Evolutionary conservation across 768 basidiomycete genomes (phyloP), one percentile per base, ranked within the genome.

Genomic region (Mycena leptocephala): DNA sequence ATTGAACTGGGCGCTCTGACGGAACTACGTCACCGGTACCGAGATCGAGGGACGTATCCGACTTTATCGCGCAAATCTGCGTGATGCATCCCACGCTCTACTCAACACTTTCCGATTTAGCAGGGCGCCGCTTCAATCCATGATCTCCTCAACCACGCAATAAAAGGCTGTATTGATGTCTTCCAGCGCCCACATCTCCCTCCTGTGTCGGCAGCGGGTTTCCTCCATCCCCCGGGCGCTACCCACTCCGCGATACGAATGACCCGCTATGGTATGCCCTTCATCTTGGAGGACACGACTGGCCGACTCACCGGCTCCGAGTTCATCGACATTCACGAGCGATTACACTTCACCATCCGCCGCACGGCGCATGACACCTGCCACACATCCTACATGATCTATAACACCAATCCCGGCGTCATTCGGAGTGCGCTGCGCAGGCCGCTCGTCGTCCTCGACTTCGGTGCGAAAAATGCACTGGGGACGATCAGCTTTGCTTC

Each of bases 251-350:
- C 43, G 14, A 16, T 64, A 8, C 22, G 46, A 2, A 86, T 86
- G 84, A 87, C 88, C 20, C 86, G 85, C 70, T 92, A 90, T 74
- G 91, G 90, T 70, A 85, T 93, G 79, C 90, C 92, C 48, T 90
- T 85, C 82, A 89, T 94, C 78, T 90, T 95, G 70, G 92, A 93
- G 80, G 93, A 94, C 85, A 89, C 85, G 70, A 90, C 89, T 9
- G 93, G 93, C 6, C 83, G 80, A 37, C 83, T 92, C 41, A 84
- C 85, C 18, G 91, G 89, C 39, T 89, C 92, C 5, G 89, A 92
- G 24, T 95, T 92, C 79, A 80, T 88, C 61, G 94, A 95, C 83
- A 85, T 93, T 77, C 86, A 94, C 82, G 91, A 91, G 61, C 92
- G 93, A n/a, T 87, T 93, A 80, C 85, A 84, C 35, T 84, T 93